phyloP scores from a whole-genome alignment of 2,329 filamentous ascomycete genomes.

The Fusarium proliferatum region DNA sequence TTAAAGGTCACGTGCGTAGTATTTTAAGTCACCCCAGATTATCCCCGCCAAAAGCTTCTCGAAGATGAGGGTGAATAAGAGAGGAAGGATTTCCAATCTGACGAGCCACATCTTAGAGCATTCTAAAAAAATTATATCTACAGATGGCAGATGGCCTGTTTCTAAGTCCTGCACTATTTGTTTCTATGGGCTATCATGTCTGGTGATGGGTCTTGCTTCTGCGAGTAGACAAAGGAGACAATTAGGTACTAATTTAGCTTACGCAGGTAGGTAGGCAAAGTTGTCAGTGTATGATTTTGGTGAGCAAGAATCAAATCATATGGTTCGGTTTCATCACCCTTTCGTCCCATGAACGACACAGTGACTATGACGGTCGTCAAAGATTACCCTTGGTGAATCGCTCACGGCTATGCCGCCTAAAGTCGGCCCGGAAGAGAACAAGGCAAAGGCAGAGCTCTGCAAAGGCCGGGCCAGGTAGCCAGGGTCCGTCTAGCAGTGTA shows the following conservation, averaged over 20 bases:
- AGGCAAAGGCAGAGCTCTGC: background rate
- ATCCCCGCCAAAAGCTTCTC: constrained; percentile 8
- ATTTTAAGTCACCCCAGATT: background rate
- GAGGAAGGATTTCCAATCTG: background rate
- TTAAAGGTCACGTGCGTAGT: constrained; percentile 31
- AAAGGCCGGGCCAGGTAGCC: background rate
- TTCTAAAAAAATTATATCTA: background rate
- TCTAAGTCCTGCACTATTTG: background rate
- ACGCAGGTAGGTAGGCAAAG: background rate
- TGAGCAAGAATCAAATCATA: background rate
- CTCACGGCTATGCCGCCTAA: background rate
- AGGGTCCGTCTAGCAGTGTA: constrained; percentile 1
- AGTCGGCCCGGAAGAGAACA: constrained; percentile 31
- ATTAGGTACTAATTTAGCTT: background rate
- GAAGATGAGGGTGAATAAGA: background rate
- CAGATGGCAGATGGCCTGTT: background rate
- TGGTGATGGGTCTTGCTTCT: background rate
- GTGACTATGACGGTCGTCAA: background rate
- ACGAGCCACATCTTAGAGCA: background rate
- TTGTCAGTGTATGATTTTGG: background rate
- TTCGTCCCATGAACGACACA: background rate
- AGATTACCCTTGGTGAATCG: background rate
- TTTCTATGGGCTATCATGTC: background rate
- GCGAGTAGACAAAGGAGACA: background rate
- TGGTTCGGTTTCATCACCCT: background rate